Base-by-base conservation (phyloP, 2,329 filamentous ascomycete genomes). In the Fusarium robinianum region DNA sequence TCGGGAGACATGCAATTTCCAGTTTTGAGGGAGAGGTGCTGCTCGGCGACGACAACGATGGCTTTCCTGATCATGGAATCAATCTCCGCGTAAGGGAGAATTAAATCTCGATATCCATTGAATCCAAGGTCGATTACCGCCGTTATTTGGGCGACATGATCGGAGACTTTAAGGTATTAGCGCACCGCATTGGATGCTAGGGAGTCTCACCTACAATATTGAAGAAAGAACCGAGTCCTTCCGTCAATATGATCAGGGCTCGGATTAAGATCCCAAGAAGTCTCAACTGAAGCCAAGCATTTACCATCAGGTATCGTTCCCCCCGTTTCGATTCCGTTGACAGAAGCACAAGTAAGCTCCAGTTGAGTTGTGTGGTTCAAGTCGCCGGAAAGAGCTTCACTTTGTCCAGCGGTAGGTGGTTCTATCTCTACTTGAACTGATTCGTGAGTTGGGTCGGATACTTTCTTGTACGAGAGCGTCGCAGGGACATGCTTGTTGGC, bases 51-150 rank as follows among this genome's bases (percentile, higher is more conserved):
- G 12, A 44, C 24, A 2, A 40, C 17, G 3, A 40, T 39, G 3
- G 45, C 34, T 9, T 34, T 48, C 8, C 40, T 32, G 4, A 44
- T 18, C 8, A 48, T 8, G 1, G 34, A 19, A 5, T 48, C 30
- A 11, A 16, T 29, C 19, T 48, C 45, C 1, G 45, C 41, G 8
- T 32, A 25, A 6, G 45, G 45, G 1, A 48, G 41, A 3, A 48
- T 36, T 15, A 48, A 26, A 11, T 48, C 45, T 18, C 45, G 45
- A n/a, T 48, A 48, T 2, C 45, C 45, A 15, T 48, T 48, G 24
- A 48, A 48, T 9, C 45, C 45, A 5, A 33, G 29, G 14, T 48
- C 35, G 15, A 48, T 48, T n/a, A 48, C 45, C 8, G 40, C 33
- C 3, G 35, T 44, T 18, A 39, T 38, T 5, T 34, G 45, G 17